phyloP scores from a whole-genome alignment of 345 rosid genomes.

The Eucalyptus shirleyi region DNA sequence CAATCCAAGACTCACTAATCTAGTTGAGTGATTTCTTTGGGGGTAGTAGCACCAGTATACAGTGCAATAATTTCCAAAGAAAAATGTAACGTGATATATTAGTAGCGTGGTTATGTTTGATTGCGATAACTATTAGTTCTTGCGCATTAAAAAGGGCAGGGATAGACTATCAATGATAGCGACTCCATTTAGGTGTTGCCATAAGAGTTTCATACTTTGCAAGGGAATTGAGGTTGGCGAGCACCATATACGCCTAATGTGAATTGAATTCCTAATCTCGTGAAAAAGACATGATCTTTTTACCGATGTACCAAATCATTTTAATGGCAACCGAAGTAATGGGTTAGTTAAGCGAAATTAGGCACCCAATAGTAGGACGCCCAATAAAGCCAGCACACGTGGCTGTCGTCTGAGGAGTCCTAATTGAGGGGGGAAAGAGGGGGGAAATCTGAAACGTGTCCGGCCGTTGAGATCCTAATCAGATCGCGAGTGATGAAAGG shows the following conservation, averaged over 20 bases:
- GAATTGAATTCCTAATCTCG: background rate
- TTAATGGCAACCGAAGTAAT: background rate
- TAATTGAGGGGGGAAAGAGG: background rate
- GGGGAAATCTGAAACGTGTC: background rate
- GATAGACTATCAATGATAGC: background rate
- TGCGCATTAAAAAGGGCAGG: background rate
- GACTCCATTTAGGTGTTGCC: background rate
- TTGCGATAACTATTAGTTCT: background rate
- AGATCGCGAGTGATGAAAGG: background rate
- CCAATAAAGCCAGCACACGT: background rate
- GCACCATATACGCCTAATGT: background rate
- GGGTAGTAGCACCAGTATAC: background rate
- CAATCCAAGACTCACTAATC: rapidly evolving
- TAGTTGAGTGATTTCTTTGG: background rate
- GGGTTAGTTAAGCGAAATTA: background rate
- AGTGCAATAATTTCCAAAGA: background rate
- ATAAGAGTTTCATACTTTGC: background rate
- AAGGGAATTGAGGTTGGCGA: background rate
- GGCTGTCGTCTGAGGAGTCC: background rate
- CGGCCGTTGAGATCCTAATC: background rate
- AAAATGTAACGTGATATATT: background rate
- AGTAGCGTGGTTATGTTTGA: background rate
- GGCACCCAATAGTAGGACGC: no score
- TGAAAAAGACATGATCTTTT: background rate
- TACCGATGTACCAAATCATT: background rate